phyloP scores from a whole-genome alignment of 169 alveolate genomes.

The Plasmodium cynomolgi region DNA sequence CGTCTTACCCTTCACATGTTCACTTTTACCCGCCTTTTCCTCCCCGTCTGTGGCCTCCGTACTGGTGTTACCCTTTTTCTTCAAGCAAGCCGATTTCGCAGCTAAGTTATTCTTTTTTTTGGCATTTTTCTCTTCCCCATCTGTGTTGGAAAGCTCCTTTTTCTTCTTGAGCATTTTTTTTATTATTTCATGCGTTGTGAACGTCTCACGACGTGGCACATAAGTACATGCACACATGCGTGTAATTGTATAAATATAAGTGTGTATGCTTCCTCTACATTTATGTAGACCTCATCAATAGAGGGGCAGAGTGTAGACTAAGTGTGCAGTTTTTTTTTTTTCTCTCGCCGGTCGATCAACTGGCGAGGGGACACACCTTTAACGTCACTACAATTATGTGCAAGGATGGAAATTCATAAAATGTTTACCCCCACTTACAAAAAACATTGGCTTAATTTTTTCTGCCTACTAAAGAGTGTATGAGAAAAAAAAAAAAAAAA shows the following conservation, averaged over 20 bases:
- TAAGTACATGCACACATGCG: background rate
- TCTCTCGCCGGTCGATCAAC: background rate
- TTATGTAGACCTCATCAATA: background rate
- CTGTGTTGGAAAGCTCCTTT: constrained; percentile 11
- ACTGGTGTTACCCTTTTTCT: constrained; percentile 5
- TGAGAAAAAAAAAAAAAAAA: background rate
- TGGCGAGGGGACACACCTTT: background rate
- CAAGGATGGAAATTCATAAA: background rate
- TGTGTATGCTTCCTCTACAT: background rate
- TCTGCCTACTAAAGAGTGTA: background rate
- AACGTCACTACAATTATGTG: background rate
- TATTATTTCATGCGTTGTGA: background rate
- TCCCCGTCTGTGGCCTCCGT: constrained; percentile 11
- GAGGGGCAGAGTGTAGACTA: background rate
- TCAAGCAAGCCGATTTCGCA: background rate
- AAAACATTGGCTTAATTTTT: background rate
- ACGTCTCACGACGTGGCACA: background rate
- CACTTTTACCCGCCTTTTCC: background rate
- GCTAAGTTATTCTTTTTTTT: constrained; percentile 16
- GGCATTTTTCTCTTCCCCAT: constrained; percentile 18
- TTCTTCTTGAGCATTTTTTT: constrained; percentile 47
- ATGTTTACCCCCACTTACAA: background rate
- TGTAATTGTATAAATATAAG: background rate
- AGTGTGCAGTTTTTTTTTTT: background rate
- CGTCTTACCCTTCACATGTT: background rate